Evolutionary conservation across 108 stramenopile species (phyloP), one percentile per base, ranked within the genome.

Genomic region (Nitzschia inconspicua): DNA sequence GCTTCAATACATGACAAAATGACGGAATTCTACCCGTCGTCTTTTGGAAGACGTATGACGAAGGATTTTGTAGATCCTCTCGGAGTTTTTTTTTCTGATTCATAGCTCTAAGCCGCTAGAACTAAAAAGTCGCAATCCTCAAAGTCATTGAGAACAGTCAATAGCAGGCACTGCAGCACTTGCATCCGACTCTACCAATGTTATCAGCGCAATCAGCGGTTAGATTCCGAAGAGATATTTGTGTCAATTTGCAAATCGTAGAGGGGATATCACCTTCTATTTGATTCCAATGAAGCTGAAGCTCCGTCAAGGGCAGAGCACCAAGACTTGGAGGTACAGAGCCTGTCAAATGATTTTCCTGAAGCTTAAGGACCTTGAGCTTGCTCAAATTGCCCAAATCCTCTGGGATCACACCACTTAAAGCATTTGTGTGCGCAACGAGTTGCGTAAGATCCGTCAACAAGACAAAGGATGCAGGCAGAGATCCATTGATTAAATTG

Each of bases 11-110:
- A 74, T 25, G 75, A 82, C 51, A 83, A 81, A 48, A 58, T 79
- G 57, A 70, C 69, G 1, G 78, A 88, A 47, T 68, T 50, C 43
- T 66, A 39, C 22, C 66, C 66, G 2, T 77, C 83, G 8, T 72
- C 76, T 25, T 84, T 72, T 57, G 60, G 53, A 19, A 68, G 77
- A 62, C 57, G 47, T 14, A 69, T 82, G 75, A 67, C 63, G 14
- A 49, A 77, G 18, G 86, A 88, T 65, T 81, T 88, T 40, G 32
- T 79, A 23, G 75, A 69, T 57, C 82, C 73, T 26, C 60, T 81
- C 26, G 79, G 76, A 47, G 26, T 84, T 2, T 84, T 73, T 42
- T 73, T 51, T 51, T 29, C 24, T 19, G 43, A 54, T 24, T 52
- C 68, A 36, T 39, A 53, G 43, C 13, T 27, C n/a, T n/a, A n/a